Percentiles rank a stretch among this genome's conserved stretches.
phyloP scores from a whole-genome alignment of 768 basidiomycete genomes.

The Suillus subluteus region DNA sequence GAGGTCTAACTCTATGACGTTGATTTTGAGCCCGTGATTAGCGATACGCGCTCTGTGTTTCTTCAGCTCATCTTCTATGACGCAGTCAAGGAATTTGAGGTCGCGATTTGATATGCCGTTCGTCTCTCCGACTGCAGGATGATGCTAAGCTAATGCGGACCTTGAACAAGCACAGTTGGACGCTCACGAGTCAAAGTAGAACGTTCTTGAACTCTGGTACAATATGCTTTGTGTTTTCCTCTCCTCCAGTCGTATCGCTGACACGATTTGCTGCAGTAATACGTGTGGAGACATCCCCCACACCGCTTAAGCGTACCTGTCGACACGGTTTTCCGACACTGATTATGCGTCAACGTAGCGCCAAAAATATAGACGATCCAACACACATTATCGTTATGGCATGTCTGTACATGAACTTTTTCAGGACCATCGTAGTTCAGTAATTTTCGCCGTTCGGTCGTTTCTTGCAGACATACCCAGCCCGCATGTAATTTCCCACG shows the following conservation, averaged over 20 bases:
- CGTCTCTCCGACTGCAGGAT: slow-evolving; percentile 26
- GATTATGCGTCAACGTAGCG: neutral
- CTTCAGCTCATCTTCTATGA: slow-evolving; percentile 30
- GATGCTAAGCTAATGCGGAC: neutral
- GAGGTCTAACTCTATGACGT: slow-evolving; percentile 31
- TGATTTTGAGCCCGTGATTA: slow-evolving; percentile 20
- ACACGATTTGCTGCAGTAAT: slow-evolving; percentile 31
- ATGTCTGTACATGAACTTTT: slow-evolving; percentile 26
- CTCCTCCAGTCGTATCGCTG: slow-evolving; percentile 31
- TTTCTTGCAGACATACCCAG: slow-evolving; percentile 25
- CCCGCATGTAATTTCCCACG: slow-evolving; percentile 24
- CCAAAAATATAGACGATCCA: neutral
- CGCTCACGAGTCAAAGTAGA: slow-evolving; percentile 23
- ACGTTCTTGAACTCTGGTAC: slow-evolving; percentile 24
- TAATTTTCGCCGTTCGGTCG: slow-evolving; percentile 21
- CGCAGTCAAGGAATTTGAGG: slow-evolving; percentile 29
- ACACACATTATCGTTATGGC: slow-evolving; percentile 29
- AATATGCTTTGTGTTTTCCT: slow-evolving; percentile 34
- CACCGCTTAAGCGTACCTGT: slow-evolving; percentile 30
- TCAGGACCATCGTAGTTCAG: slow-evolving; percentile 21
- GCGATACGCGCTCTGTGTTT: slow-evolving; percentile 21
- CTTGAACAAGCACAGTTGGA: neutral
- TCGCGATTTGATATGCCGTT: slow-evolving; percentile 27
- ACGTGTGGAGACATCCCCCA: slow-evolving; percentile 32
- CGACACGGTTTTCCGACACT: slow-evolving; percentile 27